Evolutionary conservation across 208 protist genomes (phyloP), one percentile per base, ranked within the genome.

Genomic region (Novymonas esmeraldas): DNA sequence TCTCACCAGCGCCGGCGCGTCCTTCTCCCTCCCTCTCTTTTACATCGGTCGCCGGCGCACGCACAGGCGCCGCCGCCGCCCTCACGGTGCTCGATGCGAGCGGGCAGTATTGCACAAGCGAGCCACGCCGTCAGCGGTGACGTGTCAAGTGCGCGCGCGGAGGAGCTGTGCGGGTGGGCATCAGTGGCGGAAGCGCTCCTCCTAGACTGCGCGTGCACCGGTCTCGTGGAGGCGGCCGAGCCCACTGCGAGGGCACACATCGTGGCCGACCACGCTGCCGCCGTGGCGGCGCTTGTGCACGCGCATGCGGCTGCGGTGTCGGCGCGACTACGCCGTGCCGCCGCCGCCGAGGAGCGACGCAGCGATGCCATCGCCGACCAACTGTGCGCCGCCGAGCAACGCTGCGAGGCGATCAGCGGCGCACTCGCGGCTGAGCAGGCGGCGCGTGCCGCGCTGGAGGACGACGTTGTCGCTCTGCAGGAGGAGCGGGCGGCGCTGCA

Each of bases 121-220:
- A 38, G 49, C 22, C 18, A 20, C 67, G 34, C 38, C 52, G n/a
- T 29, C 9, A 26, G 48, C 24, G 67, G 52, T 18, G 50, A 38
- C 34, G 36, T 42, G 41, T 11, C 38, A 28, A n/a, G n/a, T n/a
- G 39, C 6, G 49, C 0, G 2, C 13, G 24, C 36, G 16, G 63
- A 55, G 18, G 79, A 84, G 66, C 26, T 84, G 38, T 22, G 67
- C 18, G 79, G 79, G 13, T 84, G 79, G 79, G 67, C 70, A 6
- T 33, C 34, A 6, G 65, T 84, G 26, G 68, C 74, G 1, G 73
- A 79, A 38, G 49, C 52, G 33, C 67, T 79, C 38, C n/a, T 78
- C 31, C 7, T 48, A 18, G 74, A 74, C 45, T 65, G 70, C 26
- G 55, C 70, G 24, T 45, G 70, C 11, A 38, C 48, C 29, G 46